Evolutionary conservation across 768 basidiomycete species (phyloP).

Genomic region (Artomyces pyxidatus): DNA sequence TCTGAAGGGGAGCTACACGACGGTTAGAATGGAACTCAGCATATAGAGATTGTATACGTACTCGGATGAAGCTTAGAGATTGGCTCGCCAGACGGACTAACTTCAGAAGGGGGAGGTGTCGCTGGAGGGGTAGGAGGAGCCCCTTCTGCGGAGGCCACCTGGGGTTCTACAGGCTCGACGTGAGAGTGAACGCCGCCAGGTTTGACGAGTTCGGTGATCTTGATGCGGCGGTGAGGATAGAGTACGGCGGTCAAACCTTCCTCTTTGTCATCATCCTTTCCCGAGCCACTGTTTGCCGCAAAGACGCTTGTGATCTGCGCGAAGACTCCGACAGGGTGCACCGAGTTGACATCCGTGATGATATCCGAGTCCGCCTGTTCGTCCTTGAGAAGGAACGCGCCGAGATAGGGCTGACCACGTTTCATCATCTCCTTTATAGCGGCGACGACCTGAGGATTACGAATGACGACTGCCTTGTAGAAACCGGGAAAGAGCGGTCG

Average conservation of each 20-base stretch:
- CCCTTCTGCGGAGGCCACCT: conserved; percentile 32
- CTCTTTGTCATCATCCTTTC: conserved; percentile 68
- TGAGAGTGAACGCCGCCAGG: conserved; percentile 38
- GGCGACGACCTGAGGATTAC: conserved; percentile 83
- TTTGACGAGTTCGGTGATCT: conserved; percentile 81
- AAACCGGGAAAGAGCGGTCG: conserved; percentile 96
- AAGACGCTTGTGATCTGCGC: conserved; percentile 96
- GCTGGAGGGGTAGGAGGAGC: conserved; percentile 40
- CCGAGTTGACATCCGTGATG: conserved; percentile 79
- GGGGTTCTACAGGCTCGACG: conserved; percentile 23
- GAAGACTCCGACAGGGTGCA: conserved; percentile 92
- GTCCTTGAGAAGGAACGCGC: conserved; percentile 94
- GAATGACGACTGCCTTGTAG: conserved; percentile 95
- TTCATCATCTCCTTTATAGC: conserved; percentile 96
- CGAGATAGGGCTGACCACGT: conserved; percentile 94
- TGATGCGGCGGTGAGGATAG: conserved; percentile 88
- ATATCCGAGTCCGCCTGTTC: conserved; percentile 88
- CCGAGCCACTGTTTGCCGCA: conserved; percentile 43
- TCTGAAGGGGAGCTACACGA: conserved; percentile 56
- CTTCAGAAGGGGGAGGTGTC: conserved; percentile 17
- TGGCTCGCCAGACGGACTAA: conserved; percentile 1
- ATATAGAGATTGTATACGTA: background rate
- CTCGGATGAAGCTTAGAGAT: conserved; percentile 12
- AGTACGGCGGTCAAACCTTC: conserved; percentile 92
- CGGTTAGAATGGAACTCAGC: conserved; percentile 6